These are phyloP conservation scores for Solanum medicagineum DNA, from an alignment of 257 asterid species.

Conservation along the genomic window DNA sequence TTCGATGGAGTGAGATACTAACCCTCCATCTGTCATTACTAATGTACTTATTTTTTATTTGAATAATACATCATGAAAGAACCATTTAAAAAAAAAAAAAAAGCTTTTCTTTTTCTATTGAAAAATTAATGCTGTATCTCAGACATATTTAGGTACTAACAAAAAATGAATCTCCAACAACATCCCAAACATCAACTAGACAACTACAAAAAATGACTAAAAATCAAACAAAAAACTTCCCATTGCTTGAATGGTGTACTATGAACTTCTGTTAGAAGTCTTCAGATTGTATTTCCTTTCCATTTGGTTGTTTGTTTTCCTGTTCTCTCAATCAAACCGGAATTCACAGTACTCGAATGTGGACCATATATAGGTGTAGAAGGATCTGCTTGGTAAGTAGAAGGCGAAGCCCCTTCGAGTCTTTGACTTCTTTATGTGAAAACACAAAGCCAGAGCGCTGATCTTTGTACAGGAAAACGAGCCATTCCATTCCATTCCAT, in stretches of 20 bases:
- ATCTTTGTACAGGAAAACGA: background rate
- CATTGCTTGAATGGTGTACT: background rate
- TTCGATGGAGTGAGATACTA: too few relatives aligned
- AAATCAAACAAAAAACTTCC: background rate
- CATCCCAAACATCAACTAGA: background rate
- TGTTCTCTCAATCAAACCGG: background rate
- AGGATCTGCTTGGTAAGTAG: background rate
- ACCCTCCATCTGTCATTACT: too few relatives aligned
- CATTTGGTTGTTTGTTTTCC: background rate
- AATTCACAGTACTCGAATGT: background rate
- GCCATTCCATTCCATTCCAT: background rate
- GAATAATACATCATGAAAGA: too few relatives aligned
- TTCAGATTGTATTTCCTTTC: background rate
- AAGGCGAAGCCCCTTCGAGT: background rate
- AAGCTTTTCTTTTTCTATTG: background rate
- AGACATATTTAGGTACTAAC: background rate
- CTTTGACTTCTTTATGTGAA: background rate
- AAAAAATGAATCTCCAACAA: background rate
- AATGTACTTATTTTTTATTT: too few relatives aligned
- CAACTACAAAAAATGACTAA: background rate
- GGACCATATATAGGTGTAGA: background rate
- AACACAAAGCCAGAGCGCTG: background rate
- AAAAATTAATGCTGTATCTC: background rate
- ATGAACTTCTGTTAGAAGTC: background rate
- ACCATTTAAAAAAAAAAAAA: too few relatives aligned